Percentiles rank a stretch among this genome's conserved stretches.
Conservation (phyloP, 306 rosid species). For the Sechiopsis laciniata region DNA sequence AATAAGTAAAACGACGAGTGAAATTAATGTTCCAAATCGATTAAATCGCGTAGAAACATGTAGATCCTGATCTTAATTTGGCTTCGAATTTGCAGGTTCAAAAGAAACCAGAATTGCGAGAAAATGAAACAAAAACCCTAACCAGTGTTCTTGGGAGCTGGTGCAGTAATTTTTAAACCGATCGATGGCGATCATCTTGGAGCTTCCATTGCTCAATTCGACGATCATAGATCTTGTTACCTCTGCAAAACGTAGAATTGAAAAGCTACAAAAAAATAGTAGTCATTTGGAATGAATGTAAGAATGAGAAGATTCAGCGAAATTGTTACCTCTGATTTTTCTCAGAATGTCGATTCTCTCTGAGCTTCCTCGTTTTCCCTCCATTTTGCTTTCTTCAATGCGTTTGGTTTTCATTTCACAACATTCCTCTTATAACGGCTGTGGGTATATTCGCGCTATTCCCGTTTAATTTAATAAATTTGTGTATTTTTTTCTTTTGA, state of each 20-base stretch:
- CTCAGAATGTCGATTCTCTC: constrained; percentile 30
- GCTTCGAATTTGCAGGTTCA: not conserved
- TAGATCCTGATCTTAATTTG: not conserved
- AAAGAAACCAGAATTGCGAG: too few species aligned
- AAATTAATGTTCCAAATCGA: not conserved
- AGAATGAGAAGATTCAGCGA: not conserved
- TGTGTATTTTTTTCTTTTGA: too few species aligned
- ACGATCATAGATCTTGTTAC: constrained; percentile 46
- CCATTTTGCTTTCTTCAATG: constrained; percentile 35
- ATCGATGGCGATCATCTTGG: constrained; percentile 50
- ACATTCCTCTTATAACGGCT: not conserved
- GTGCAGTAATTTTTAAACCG: constrained; percentile 65
- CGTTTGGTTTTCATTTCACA: not conserved
- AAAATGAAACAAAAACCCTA: constrained; percentile 1
- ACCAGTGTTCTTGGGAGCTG: constrained; percentile 48
- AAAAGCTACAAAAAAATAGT: not conserved
- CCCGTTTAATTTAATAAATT: too few species aligned
- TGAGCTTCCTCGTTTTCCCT: constrained; percentile 46
- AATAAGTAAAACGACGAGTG: not conserved
- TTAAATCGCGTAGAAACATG: not conserved
- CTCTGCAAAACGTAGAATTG: constrained; percentile 31
- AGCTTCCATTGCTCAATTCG: constrained; percentile 46
- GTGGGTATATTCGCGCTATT: too few species aligned
- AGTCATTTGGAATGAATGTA: not conserved
- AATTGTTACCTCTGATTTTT: constrained; percentile 51